A percentile compares a stretch with the other conserved stretches of the same genome.
Evolutionary conservation across 2,329 filamentous ascomycete genomes (phyloP).

Genomic region (Trichoderma semiorbis): DNA sequence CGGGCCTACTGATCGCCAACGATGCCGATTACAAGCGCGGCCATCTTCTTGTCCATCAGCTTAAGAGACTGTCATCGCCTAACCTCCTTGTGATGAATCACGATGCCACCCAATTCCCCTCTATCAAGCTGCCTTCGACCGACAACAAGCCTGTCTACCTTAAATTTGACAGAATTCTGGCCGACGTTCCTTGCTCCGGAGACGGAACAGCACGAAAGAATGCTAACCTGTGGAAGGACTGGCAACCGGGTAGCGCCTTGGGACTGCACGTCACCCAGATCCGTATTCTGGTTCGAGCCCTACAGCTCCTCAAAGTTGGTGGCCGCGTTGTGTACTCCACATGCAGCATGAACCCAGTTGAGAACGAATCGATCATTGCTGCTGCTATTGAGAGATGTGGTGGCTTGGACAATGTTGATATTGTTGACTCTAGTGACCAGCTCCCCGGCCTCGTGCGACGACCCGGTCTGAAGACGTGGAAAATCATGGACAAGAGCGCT

Average conservation of each 20-base stretch:
- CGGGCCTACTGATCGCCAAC: constrained; percentile 90
- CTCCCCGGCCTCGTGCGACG: constrained; percentile 73
- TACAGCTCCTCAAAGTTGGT: constrained; percentile 94
- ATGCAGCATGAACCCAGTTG: constrained; percentile 97
- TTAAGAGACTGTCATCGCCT: constrained; percentile 93
- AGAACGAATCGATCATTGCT: constrained; percentile 90
- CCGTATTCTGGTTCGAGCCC: constrained; percentile 82
- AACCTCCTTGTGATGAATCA: constrained; percentile 98
- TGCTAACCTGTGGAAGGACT: constrained; percentile 89
- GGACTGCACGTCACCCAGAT: constrained; percentile 85
- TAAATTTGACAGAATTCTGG: constrained; percentile 94
- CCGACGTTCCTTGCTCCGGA: constrained; percentile 94
- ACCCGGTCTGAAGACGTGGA: constrained; percentile 78
- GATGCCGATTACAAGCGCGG: constrained; percentile 95
- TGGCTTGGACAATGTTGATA: constrained; percentile 73
- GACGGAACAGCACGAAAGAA: constrained; percentile 96
- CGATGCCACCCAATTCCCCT: constrained; percentile 92
- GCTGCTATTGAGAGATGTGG: constrained; percentile 88
- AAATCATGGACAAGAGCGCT: constrained; percentile 82
- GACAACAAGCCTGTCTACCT: constrained; percentile 67
- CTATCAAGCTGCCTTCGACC: constrained; percentile 71
- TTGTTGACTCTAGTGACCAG: constrained; percentile 77
- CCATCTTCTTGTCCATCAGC: constrained; percentile 95
- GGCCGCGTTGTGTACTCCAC: constrained; percentile 96
- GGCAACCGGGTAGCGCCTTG: constrained; percentile 81